Base-by-base conservation (phyloP, 2,329 filamentous ascomycete genomes). In the Ophiocordyceps sinensis region DNA sequence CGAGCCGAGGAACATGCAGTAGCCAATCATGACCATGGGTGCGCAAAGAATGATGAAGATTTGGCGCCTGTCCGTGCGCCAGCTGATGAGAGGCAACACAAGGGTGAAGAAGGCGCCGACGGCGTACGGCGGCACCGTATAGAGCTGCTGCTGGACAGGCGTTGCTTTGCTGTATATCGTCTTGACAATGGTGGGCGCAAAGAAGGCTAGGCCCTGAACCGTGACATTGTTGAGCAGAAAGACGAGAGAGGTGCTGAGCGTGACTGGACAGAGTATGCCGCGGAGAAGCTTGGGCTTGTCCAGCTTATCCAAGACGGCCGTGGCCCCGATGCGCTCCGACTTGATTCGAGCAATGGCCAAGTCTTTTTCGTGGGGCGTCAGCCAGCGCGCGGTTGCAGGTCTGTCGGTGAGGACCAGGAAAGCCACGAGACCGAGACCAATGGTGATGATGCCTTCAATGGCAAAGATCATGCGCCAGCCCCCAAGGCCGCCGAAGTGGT, bases 401-500 rank as follows among this genome's bases (percentile, higher is more conserved):
- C 79, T 68, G 53, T 85, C 81, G 0, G 80, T 83, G 15, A 85
- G 60, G 1, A 75, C 79, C 49, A 78, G 47, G 53, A 82, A 81
- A 1, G 71, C 59, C 30, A 84, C 62, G 2, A 83, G n/a, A 1
- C 70, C 66, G 0, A 84, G 56, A 0, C 66, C 64, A 12, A 56
- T 51, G 9, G 59, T 62, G 45, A 82, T 69, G 49, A 82, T 75
- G 31, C 79, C 79, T 53, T 84, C 79, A 28, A 83, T 77, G 28
- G 70, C 73, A 44, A 83, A 84, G 42, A 83, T 79, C 77, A 81
- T 82, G 7, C 77, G 64, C 79, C 79, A 83, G 15, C 56, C 61
- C 37, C 61, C 62, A 0, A 82, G 61, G 10, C 63, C 56, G 11
- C 75, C 78, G 45, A 83, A 75, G 43, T 64, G 57, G 41, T 71